phyloP scores from a whole-genome alignment of 176 grass and related monocot genomes.

The Oryza meridionalis region DNA sequence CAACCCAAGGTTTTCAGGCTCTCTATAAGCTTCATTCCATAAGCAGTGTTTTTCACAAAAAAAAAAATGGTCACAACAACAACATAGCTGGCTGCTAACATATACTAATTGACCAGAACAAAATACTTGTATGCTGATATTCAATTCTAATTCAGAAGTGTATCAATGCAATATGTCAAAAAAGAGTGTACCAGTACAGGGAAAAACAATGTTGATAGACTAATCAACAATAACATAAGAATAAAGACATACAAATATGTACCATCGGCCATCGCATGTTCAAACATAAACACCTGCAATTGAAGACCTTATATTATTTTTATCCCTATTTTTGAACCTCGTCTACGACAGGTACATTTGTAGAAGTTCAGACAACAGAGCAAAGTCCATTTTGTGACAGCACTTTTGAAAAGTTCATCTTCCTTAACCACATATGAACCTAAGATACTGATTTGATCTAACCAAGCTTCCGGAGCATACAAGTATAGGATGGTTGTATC shows the following conservation, averaged over 20 bases:
- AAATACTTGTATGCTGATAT: neutral
- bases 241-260: conserved; percentile 6
- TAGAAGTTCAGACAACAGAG: neutral
- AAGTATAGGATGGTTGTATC: neutral
- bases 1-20: neutral
- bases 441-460: neutral
- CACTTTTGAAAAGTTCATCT: neutral
- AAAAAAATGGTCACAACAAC: neutral
- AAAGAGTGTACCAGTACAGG: neutral
- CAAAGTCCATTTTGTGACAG: neutral
- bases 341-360: neutral
- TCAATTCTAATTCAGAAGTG: conserved; percentile 8
- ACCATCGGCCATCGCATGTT: neutral
- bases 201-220: conserved; percentile 3
- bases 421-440: neutral
- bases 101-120: neutral
- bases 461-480: neutral
- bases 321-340: neutral
- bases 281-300: neutral
- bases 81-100: neutral
- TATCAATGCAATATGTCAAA: neutral
- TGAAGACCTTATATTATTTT: neutral
- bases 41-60: conserved; percentile 1
- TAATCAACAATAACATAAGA: conserved; percentile 12
- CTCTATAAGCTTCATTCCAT: neutral